Percentiles rank a stretch among this genome's conserved stretches.
Conservation (phyloP, 2,329 filamentous ascomycete genomes). For the Simplicillium aogashimaense region DNA sequence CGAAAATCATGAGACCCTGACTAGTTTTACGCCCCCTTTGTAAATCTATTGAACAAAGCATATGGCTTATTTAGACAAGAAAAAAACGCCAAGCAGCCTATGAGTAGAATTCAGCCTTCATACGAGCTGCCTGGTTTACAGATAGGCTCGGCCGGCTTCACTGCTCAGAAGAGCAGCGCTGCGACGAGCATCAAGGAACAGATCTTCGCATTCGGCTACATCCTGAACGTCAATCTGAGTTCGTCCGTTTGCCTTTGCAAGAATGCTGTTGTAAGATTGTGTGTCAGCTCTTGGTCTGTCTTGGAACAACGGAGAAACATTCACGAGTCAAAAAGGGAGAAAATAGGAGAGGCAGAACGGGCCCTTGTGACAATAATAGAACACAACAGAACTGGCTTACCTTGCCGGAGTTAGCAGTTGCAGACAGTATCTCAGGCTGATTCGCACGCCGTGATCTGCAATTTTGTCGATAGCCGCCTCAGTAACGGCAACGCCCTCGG, state of each 20-base stretch:
- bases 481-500: slow-evolving; percentile 69
- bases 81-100: too few relatives aligned
- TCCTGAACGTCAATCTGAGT: slow-evolving; percentile 68
- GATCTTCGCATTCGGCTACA: slow-evolving; percentile 70
- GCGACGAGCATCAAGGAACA: slow-evolving; percentile 74
- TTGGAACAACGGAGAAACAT: not conserved
- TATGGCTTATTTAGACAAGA: too few relatives aligned
- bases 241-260: slow-evolving; percentile 75
- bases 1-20: too few relatives aligned
- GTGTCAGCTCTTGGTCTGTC: not conserved
- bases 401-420: slow-evolving; percentile 82
- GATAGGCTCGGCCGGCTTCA: slow-evolving; percentile 54
- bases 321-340: not conserved
- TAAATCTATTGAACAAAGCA: slow-evolving; percentile 2
- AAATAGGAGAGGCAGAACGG: not conserved
- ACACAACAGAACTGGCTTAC: slow-evolving; percentile 26
- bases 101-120: too few relatives aligned
- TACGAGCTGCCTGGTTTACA: slow-evolving; percentile 25
- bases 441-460: slow-evolving; percentile 74
- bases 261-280: slow-evolving; percentile 42
- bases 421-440: slow-evolving; percentile 86
- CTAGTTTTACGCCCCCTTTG: slow-evolving; percentile 6
- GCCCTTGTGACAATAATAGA: slow-evolving; percentile 4
- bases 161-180: slow-evolving; percentile 60
- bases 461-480: slow-evolving; percentile 82